These are phyloP conservation scores for Aureobasidium melanogenum DNA, from an alignment of 2,329 filamentous ascomycete genomes.

Conservation along the genomic window DNA sequence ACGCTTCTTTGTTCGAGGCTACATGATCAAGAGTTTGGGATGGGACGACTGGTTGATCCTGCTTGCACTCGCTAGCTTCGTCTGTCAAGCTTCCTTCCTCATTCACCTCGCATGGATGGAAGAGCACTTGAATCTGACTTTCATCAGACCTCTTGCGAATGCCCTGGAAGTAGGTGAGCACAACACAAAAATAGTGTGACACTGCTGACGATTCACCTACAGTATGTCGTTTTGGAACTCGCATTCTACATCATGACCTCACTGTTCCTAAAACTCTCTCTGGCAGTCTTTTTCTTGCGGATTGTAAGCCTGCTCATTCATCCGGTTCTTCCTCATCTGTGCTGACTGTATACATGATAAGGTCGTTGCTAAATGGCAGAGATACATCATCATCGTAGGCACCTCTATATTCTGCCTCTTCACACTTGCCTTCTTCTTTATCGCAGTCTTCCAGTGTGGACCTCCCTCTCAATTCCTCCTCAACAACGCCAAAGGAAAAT, in stretches of 20 bases:
- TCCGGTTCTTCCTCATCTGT: neutral
- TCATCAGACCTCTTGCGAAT: neutral
- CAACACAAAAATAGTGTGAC: neutral
- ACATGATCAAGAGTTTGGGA: constrained; percentile 32
- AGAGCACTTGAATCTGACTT: neutral
- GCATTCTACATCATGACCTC: constrained; percentile 32
- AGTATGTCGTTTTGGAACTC: constrained; percentile 25
- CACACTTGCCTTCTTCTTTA: constrained; percentile 25
- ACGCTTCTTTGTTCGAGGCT: constrained; percentile 32
- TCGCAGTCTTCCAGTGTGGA: constrained; percentile 24
- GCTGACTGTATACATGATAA: neutral
- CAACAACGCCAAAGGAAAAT: constrained; percentile 15
- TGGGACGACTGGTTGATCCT: constrained; percentile 36
- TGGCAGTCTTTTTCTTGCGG: constrained; percentile 37
- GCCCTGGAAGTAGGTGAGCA: neutral
- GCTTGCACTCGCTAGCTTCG: constrained; percentile 29
- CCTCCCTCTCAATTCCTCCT: constrained; percentile 17
- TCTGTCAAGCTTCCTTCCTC: constrained; percentile 20
- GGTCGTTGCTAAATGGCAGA: constrained; percentile 28
- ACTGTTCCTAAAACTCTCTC: constrained; percentile 35
- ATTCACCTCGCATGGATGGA: constrained; percentile 10
- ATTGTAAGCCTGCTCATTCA: constrained; percentile 24
- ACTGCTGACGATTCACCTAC: neutral
- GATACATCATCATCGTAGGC: constrained; percentile 20
- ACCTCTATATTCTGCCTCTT: constrained; percentile 23